Evolutionary conservation across 345 rosid genomes (phyloP).

Genomic region (Eucalyptus leucophloia): DNA sequence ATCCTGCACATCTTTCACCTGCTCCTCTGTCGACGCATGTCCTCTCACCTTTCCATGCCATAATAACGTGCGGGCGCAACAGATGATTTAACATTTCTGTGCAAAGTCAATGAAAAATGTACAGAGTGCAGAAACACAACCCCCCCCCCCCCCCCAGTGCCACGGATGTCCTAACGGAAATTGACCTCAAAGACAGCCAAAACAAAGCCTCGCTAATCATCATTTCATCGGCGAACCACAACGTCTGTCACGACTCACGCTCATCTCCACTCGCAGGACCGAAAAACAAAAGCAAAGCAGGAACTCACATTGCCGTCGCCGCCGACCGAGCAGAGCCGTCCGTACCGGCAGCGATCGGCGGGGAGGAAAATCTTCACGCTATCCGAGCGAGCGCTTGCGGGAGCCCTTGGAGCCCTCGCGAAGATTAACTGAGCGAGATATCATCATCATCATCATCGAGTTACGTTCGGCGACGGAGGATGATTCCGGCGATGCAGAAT

Average conservation of each 20-base stretch:
- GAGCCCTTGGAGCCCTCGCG: background rate
- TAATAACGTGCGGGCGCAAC: background rate
- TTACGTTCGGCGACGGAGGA: background rate
- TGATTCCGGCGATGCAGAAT: background rate
- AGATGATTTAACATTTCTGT: background rate
- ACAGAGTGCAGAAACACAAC: background rate
- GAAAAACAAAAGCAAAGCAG: background rate
- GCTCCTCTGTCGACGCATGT: background rate
- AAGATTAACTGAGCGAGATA: background rate
- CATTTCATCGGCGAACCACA: background rate
- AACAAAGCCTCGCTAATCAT: background rate
- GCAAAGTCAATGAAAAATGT: background rate
- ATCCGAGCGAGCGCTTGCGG: background rate
- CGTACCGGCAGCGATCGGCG: background rate
- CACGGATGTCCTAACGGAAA: background rate
- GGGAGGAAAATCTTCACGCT: background rate
- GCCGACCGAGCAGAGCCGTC: constrained; percentile 1
- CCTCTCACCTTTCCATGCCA: background rate
- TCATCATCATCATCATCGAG: background rate
- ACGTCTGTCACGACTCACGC: background rate
- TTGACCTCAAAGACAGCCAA: background rate
- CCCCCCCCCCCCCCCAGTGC: background rate
- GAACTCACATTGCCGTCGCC: constrained; percentile 11
- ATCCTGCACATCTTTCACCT: background rate
- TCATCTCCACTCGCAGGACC: background rate